Base-by-base conservation (phyloP, 2,329 filamentous ascomycete species). In the Fusarium virguliforme region DNA sequence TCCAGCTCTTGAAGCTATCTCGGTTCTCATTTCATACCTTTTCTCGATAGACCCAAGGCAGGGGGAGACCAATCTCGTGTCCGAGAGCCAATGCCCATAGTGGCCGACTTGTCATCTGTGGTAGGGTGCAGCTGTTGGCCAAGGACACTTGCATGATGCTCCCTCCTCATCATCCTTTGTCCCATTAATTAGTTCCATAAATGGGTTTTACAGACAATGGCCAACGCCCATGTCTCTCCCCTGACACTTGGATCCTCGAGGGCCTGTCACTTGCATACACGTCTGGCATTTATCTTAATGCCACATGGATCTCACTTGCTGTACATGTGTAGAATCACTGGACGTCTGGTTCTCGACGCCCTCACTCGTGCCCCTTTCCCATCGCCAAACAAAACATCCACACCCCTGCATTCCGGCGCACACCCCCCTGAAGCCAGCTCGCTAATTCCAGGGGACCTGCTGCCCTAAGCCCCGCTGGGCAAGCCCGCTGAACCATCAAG, bases 391-490 rank as follows among this genome's bases (percentile, higher is more conserved):
- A 50, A 50, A 50, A 50, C 43, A 50, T 48, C 26, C 15, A 50
- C 43, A 30, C 26, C 43, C 18, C 43, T 48, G 43, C 43, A 48
- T 28, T n/a, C 24, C 18, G n/a, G 28, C 38, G 24, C 38, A 43
- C 28, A 30, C 54, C 38, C 41, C 55, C 56, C 41, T 59, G 56
- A 59, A 59, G 18, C 24, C 13, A 24, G 40, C 26, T 37, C 41
- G 56, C 56, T 59, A 59, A 37, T 59, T 50, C 56, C 56, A 59
- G 56, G 56, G 56, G 41, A 50, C 40, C 56, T 59, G 40, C 40
- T 50, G 56, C 56, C 56, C 41, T 59, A 59, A 48, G 56, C 56
- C 56, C 30, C 56, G 22, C 41, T 59, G 56, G 56, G 55, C 55
- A 43, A 9, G 32, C 37, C 30, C 55, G n/a, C 18, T 58, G 55